These are phyloP conservation scores for Suillus tomentosus DNA, from an alignment of 768 basidiomycete genomes.

Conservation along the genomic window DNA sequence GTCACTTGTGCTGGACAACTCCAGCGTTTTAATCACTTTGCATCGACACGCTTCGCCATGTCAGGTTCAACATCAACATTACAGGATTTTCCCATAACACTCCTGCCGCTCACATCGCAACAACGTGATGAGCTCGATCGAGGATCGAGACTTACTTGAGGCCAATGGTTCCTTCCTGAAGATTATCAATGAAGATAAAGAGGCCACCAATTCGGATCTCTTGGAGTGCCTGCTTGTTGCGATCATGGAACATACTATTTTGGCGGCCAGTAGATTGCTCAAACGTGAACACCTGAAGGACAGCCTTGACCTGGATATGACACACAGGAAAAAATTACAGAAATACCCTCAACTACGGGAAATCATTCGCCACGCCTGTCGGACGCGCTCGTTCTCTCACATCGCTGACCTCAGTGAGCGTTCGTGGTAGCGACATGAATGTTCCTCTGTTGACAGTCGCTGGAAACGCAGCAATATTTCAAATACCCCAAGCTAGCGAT, in stretches of 20 bases:
- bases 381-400: background rate
- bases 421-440: background rate
- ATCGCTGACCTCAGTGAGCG: background rate
- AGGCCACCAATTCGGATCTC: too few species aligned
- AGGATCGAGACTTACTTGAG: background rate
- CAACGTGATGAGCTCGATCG: background rate
- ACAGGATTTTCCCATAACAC: background rate
- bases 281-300: background rate
- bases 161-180: too few species aligned
- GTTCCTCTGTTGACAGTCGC: background rate
- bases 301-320: background rate
- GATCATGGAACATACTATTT: too few species aligned
- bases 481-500: too few species aligned
- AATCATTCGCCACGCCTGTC: background rate
- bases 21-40: too few species aligned
- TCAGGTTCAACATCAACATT: background rate
- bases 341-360: background rate
- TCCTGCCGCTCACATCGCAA: background rate
- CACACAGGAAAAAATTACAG: background rate
- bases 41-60: background rate
- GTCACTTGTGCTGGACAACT: too few species aligned
- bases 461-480: background rate
- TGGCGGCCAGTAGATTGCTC: background rate
- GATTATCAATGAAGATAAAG: too few species aligned
- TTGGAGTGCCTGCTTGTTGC: too few species aligned